Evolutionary conservation across 495 filamentous ascomycete species (phyloP).

Genomic region (Xylaria flabelliformis): DNA sequence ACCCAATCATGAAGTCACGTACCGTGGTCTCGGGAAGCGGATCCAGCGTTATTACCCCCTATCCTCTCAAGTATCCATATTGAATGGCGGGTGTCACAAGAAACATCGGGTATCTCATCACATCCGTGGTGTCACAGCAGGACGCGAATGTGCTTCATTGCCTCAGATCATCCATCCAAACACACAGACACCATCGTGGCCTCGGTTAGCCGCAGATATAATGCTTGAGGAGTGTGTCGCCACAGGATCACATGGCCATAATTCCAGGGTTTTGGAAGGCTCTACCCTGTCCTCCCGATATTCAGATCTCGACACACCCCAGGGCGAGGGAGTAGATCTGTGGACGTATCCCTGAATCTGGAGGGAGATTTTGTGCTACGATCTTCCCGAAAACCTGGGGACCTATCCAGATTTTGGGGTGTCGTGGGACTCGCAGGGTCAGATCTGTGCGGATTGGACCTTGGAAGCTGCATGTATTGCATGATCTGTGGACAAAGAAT

Average conservation of each 20-base stretch:
- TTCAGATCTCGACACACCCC: not conserved
- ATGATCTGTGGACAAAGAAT: not conserved
- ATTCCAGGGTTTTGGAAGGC: slow-evolving; percentile 9
- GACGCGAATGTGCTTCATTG: slow-evolving; percentile 10
- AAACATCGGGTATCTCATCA: slow-evolving; percentile 12
- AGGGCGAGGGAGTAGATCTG: not conserved
- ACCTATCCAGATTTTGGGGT: not conserved
- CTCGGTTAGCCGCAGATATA: slow-evolving; percentile 19
- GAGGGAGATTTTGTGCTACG: not conserved
- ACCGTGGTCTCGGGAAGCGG: not conserved
- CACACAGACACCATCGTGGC: not conserved
- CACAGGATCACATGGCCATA: not conserved
- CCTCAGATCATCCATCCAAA: not conserved
- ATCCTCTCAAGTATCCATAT: not conserved
- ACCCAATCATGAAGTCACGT: not conserved
- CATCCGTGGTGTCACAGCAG: slow-evolving; percentile 22
- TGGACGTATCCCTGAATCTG: not conserved
- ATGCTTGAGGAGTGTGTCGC: not conserved
- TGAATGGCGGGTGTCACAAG: not conserved
- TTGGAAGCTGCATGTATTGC: slow-evolving; percentile 11
- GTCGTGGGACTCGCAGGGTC: not conserved
- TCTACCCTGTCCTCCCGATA: not conserved
- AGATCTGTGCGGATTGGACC: not conserved
- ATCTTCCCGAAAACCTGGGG: slow-evolving; percentile 11
- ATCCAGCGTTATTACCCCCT: not conserved